phyloP scores from a whole-genome alignment of 2,329 filamentous ascomycete genomes.

The Periconia digitata region DNA sequence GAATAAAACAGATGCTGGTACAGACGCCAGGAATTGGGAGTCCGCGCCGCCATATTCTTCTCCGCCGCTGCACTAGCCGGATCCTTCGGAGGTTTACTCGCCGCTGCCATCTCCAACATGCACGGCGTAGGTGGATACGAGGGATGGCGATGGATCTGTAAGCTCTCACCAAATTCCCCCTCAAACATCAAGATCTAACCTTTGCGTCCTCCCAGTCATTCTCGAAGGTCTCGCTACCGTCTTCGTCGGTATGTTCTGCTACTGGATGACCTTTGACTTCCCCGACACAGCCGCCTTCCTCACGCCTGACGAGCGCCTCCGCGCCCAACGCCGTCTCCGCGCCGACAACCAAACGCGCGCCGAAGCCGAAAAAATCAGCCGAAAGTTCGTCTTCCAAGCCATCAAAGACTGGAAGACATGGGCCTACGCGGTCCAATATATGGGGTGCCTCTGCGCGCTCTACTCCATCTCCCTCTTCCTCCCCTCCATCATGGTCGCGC shows the following conservation, averaged over 20 bases:
- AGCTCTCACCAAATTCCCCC: conserved; percentile 6
- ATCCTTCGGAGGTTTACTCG: conserved; percentile 63
- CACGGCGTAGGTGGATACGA: conserved; percentile 55
- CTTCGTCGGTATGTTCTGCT: conserved; percentile 38
- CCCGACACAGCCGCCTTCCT: conserved; percentile 63
- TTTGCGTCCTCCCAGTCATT: conserved; percentile 27
- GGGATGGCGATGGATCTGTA: conserved; percentile 45
- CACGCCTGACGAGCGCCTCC: conserved; percentile 53
- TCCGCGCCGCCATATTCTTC: conserved; percentile 61
- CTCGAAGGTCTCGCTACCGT: conserved; percentile 42
- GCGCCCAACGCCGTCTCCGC: conserved; percentile 63
- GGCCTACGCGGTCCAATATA: conserved; percentile 62
- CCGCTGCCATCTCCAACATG: conserved; percentile 61
- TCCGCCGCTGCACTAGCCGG: conserved; percentile 60
- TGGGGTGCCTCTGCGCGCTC: conserved; percentile 57
- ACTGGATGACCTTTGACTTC: conserved; percentile 67
- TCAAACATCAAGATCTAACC: conserved; percentile 6
- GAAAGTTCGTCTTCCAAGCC: conserved; percentile 45
- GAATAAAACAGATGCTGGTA: conserved; percentile 50
- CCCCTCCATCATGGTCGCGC: conserved; percentile 53
- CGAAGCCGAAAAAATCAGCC: conserved; percentile 51
- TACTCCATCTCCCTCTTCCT: conserved; percentile 40
- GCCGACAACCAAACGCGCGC: conserved; percentile 70
- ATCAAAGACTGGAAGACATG: conserved; percentile 54
- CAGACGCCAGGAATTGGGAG: conserved; percentile 56